Evolutionary conservation across 1,284 basidiomycete genomes (phyloP), one percentile per base, ranked within the genome.

Genomic region (Pseudozyma thailandica): DNA sequence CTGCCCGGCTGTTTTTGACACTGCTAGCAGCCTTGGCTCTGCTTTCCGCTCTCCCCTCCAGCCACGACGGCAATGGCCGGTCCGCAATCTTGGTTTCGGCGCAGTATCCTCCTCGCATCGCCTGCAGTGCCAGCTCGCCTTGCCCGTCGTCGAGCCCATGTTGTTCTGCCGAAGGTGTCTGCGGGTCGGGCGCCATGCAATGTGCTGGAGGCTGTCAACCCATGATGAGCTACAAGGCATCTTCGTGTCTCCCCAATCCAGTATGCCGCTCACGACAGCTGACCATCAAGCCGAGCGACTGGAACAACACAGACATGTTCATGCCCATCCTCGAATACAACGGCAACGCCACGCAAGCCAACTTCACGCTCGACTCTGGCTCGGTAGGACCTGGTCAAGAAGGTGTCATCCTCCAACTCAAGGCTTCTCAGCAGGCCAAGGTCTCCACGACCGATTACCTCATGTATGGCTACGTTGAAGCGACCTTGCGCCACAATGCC

Each of bases 191-290:
- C 12, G 64, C 78, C 3, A 57, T 58, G 65, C 74, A 78, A 23
- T 79, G 78, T 54, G 75, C 70, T 10, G 68, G 69, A n/a, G 80
- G 80, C n/a, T 82, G 80, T 41, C 57, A 80, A 20, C 74, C 80
- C 1, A 21, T 74, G 60, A 50, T 33, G 21, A 79, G 77, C 47
- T 59, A 61, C 52, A 60, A 62, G 35, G 31, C 77, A 10, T 44
- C 48, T n/a, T 73, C 75, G 4, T 82, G 80, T 45, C 50, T 73
- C 12, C 66, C 79, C 10, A 79, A 71, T 13, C 77, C 80, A 7
- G 55, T 82, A 20, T 82, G 80, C 49, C 50, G 43, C 28, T 52
- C 59, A 16, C 62, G 69, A 18, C 64, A 74, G 37, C 33, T 76
- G 44, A 52, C 51, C 10, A 50, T 82, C 46, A 18, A 52, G 25